phyloP scores from a whole-genome alignment of 192 early-diverging fungal genomes.

The Rhizophagus sp. region DNA sequence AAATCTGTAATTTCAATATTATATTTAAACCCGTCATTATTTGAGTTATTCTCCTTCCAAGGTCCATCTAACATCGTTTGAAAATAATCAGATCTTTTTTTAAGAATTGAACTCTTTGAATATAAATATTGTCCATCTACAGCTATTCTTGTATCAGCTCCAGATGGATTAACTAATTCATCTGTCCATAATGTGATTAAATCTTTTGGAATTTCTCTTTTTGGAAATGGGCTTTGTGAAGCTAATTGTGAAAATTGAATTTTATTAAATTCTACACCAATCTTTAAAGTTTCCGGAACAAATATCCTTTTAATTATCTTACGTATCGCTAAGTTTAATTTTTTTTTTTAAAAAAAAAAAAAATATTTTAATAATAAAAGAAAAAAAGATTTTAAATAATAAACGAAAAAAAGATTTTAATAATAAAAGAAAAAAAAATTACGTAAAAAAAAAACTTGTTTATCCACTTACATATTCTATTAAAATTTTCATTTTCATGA shows the following conservation, averaged over 20 bases:
- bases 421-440: no score
- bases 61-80: background rate
- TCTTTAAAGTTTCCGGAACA: background rate
- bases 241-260: background rate
- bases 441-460: no score
- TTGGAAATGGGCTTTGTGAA: background rate
- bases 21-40: background rate
- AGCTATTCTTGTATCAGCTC: background rate
- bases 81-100: constrained; percentile 11
- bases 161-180: no score
- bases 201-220: background rate
- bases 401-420: no score
- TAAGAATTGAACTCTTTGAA: background rate
- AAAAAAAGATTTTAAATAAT: no score
- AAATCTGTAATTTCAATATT: constrained; percentile 22
- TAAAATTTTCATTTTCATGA: no score
- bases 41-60: background rate
- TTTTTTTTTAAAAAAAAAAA: background rate
- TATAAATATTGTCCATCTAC: background rate
- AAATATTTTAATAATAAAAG: no score
- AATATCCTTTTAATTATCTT: background rate
- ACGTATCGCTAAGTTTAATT: background rate
- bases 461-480: no score
- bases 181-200: background rate
- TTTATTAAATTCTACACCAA: background rate